phyloP scores from a whole-genome alignment of 1,139 yeast species.

The Suhomyces kunorum region DNA sequence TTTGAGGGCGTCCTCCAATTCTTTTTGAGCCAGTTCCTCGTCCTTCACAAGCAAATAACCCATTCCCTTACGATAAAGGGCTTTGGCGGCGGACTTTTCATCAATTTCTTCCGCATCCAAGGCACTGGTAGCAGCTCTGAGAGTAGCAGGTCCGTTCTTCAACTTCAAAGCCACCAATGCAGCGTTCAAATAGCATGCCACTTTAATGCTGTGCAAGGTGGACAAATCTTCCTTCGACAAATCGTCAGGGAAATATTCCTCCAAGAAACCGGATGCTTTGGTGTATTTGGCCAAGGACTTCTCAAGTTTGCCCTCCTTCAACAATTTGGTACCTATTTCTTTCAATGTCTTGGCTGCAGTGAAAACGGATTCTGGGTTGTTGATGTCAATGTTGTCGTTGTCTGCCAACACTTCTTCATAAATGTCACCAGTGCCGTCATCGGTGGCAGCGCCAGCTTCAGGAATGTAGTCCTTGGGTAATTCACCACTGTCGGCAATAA shows the following conservation, averaged over 20 bases:
- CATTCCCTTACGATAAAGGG: conserved; percentile 80
- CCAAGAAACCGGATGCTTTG: conserved; percentile 68
- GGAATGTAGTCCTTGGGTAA: conserved; percentile 60
- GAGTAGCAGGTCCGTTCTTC: conserved; percentile 55
- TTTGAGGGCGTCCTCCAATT: conserved; percentile 65
- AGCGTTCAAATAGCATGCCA: conserved; percentile 67
- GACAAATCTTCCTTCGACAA: conserved; percentile 54
- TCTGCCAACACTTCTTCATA: conserved; percentile 79
- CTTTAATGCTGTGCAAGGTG: conserved; percentile 53
- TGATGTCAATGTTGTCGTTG: conserved; percentile 64
- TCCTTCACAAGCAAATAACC: conserved; percentile 67
- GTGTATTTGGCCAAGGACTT: conserved; percentile 65
- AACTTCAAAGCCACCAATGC: conserved; percentile 74
- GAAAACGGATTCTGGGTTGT: conserved; percentile 63
- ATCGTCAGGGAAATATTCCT: conserved; percentile 75
- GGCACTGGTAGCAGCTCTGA: conserved; percentile 65
- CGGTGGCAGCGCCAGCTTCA: conserved; percentile 38
- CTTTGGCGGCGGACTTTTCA: conserved; percentile 76
- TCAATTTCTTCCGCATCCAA: conserved; percentile 62
- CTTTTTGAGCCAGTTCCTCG: conserved; percentile 68
- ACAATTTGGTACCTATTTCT: conserved; percentile 72
- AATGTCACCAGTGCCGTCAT: conserved; percentile 83
- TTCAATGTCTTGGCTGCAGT: conserved; percentile 69
- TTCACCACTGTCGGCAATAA: conserved; percentile 79
- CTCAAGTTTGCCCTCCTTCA: conserved; percentile 62